Evolutionary conservation across 345 rosid genomes (phyloP), one percentile per base, ranked within the genome.

Genomic region (Camelina neglecta): DNA sequence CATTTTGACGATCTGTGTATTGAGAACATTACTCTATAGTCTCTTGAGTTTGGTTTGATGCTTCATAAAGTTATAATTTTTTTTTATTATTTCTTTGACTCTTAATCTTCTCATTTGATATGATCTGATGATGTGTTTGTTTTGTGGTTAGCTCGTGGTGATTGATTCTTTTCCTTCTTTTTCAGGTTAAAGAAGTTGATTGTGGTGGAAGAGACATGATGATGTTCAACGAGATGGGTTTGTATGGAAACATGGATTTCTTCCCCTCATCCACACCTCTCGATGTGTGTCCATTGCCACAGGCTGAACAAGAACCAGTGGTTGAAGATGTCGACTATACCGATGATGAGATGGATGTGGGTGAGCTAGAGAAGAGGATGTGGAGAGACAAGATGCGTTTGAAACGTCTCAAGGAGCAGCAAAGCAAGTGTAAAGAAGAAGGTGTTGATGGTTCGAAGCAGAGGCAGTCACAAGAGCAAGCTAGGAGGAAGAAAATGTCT

Each of bases 401-500:
- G 58, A 90, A 65, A 80, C 81, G 84, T 38, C 90, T 87, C 55
- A 88, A 87, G 79, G 96, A 87, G 60, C 89, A 88, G 31, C 90
- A 16, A 55, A 85, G 77, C 78, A 90, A 89, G 83, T 57, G 61
- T 35, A 81, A 61, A 29, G 83, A 61, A 24, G 83, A 80, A 79
- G 83, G 76, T 33, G 71, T 59, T 8, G 88, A 88, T 23, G 54
- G 49, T 55, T 82, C 82, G 0, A 89, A 86, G 80, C 89, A 85
- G 70, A 83, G 87, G 5, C 93, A 89, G 53, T 86, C 92, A 2
- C 91, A 85, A 68, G 96, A 90, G 72, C 96, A 90, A 78, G 96
- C 93, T 0, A 79, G 93, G 33, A 88, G 96, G 87, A 90, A 90
- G 84, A 90, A 90, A 81, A 90, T 90, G 96, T 88, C 96, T 0